These are phyloP conservation scores for Rhizopogon vesiculosus DNA, from an alignment of 768 basidiomycete genomes.

Conservation along the genomic window DNA sequence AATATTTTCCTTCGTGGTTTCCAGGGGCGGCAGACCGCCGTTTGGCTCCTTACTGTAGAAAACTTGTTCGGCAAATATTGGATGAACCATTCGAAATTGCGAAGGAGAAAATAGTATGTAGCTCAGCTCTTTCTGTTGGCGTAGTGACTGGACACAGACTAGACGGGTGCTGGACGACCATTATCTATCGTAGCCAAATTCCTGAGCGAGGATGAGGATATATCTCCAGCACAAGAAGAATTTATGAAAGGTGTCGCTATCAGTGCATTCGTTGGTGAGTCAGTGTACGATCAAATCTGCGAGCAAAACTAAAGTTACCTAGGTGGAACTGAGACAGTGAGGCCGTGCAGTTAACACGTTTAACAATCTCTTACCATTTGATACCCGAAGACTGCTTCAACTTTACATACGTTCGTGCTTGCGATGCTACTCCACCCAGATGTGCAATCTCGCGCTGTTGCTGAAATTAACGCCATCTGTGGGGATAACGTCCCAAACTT, in stretches of 20 bases:
- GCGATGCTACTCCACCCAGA: conserved; percentile 23
- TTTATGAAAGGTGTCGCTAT: conserved; percentile 1
- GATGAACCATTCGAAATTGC: conserved; percentile 19
- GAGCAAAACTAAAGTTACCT: neutral
- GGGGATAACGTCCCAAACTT: conserved; percentile 20
- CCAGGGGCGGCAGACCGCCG: conserved; percentile 3
- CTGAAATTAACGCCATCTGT: conserved; percentile 21
- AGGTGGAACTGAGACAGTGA: conserved; percentile 18
- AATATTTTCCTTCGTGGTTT: conserved; percentile 9
- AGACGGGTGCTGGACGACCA: neutral
- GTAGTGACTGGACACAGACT: neutral
- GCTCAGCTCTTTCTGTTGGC: neutral
- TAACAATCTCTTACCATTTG: neutral
- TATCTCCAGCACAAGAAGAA: neutral
- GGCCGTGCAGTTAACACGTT: neutral
- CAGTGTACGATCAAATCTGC: neutral
- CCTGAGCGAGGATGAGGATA: neutral
- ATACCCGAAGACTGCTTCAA: conserved; percentile 9
- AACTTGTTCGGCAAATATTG: neutral
- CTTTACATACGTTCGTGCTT: conserved; percentile 17
- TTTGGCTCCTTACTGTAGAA: neutral
- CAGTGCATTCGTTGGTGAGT: conserved; percentile 2
- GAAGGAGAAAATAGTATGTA: conserved; percentile 20
- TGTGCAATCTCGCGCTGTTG: conserved; percentile 18
- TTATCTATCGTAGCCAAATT: neutral